A percentile compares a stretch with the other conserved stretches of the same genome.
These are phyloP conservation scores for Keithomyces neogunnii DNA, from an alignment of 2,329 filamentous ascomycete species.

Conservation along the genomic window DNA sequence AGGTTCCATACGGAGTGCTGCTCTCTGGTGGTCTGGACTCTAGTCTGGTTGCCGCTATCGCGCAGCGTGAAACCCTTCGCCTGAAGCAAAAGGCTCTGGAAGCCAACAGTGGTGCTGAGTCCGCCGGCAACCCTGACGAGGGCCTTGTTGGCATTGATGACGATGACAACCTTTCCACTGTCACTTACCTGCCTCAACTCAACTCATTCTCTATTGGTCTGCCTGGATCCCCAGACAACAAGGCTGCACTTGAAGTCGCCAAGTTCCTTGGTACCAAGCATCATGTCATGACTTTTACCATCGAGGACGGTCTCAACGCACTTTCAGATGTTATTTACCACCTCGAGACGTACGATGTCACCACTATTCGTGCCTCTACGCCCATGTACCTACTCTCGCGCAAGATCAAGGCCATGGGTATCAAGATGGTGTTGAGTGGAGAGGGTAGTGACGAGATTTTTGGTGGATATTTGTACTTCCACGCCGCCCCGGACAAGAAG, in stretches of 20 bases:
- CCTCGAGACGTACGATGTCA: constrained; percentile 95
- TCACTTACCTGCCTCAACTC: constrained; percentile 87
- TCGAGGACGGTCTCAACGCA: constrained; percentile 94
- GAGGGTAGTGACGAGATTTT: constrained; percentile 98
- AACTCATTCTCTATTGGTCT: constrained; percentile 99
- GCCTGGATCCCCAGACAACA: constrained; percentile 83
- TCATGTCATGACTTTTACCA: constrained; percentile 95
- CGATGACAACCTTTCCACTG: constrained; percentile 77
- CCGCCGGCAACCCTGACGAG: constrained; percentile 46
- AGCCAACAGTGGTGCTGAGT: constrained; percentile 34
- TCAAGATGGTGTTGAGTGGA: constrained; percentile 98
- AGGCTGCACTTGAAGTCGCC: constrained; percentile 85
- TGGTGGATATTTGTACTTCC: constrained; percentile 97
- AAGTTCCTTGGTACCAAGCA: constrained; percentile 97
- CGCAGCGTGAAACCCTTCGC: constrained; percentile 81
- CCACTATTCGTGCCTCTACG: constrained; percentile 94
- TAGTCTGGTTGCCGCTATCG: constrained; percentile 88
- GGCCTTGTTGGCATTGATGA: constrained; percentile 92
- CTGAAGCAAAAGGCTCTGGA: constrained; percentile 57
- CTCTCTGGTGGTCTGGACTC: constrained; percentile 94
- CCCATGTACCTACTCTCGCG: constrained; percentile 97
- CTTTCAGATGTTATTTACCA: constrained; percentile 97
- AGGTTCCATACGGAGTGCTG: constrained; percentile 94
- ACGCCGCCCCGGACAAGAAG: constrained; percentile 80
- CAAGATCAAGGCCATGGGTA: constrained; percentile 99